Conservation (phyloP, 805 yeast genomes). For the Saturnispora ahearnii region DNA sequence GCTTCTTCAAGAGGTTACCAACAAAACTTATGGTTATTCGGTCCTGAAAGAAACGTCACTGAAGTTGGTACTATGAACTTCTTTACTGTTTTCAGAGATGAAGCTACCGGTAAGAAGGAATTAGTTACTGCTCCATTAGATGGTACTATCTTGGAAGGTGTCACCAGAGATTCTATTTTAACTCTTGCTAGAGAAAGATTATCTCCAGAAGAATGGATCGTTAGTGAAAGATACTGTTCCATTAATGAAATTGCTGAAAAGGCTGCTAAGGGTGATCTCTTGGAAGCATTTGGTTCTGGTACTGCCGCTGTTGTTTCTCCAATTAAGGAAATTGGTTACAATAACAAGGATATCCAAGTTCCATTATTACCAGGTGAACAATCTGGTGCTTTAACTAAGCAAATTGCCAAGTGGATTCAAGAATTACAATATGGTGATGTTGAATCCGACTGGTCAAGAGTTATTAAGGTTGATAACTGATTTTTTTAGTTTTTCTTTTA, state of each 20-base stretch:
- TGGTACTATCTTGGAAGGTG: conserved; percentile 95
- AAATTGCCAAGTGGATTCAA: conserved; percentile 77
- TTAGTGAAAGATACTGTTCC: conserved; percentile 76
- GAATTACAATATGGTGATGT: conserved; percentile 85
- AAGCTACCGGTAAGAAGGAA: conserved; percentile 76
- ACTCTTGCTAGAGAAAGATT: conserved; percentile 68
- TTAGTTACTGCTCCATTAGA: conserved; percentile 93
- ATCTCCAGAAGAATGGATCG: conserved; percentile 67
- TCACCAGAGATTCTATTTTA: conserved; percentile 85
- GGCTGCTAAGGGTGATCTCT: conserved; percentile 70
- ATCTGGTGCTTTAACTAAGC: conserved; percentile 67
- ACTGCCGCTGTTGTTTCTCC: conserved; percentile 98
- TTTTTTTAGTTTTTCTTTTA: not conserved
- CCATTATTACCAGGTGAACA: conserved; percentile 78
- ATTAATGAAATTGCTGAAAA: conserved; percentile 73
- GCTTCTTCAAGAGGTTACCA: conserved; percentile 90
- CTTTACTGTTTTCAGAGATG: conserved; percentile 74
- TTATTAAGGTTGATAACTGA: conserved; percentile 16
- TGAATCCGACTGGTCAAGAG: conserved; percentile 49
- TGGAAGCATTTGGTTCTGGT: conserved; percentile 96
- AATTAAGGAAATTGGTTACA: conserved; percentile 77
- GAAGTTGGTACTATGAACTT: conserved; percentile 98
- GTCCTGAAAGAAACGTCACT: conserved; percentile 77
- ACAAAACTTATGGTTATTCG: conserved; percentile 95
- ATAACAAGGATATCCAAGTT: conserved; percentile 60